Conservation (phyloP, 2,329 filamentous ascomycete species). For the Aureobasidium sp. region DNA sequence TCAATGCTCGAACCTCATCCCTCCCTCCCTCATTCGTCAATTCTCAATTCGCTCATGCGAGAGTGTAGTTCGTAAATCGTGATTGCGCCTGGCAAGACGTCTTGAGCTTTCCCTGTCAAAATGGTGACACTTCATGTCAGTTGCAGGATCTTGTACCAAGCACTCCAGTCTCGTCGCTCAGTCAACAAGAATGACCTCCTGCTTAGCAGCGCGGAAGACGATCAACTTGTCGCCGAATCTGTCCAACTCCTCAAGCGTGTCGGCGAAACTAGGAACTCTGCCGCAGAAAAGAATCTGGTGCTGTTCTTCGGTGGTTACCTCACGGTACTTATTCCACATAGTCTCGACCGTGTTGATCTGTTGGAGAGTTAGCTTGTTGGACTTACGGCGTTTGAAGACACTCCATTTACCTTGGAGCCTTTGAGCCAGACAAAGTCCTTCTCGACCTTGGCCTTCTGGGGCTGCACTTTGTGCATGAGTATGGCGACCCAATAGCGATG, state of each 20-base stretch:
- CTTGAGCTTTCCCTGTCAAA: background rate
- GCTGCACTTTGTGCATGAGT: conserved; percentile 17
- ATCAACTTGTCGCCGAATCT: conserved; percentile 25
- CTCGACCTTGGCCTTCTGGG: conserved; percentile 15
- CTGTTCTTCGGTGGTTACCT: conserved; percentile 15
- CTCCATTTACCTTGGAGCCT: conserved; percentile 19
- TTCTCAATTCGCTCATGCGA: background rate
- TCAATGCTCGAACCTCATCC: background rate
- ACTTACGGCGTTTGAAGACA: background rate
- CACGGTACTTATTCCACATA: conserved; percentile 22
- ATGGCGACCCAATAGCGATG: conserved; percentile 30
- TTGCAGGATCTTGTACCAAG: background rate
- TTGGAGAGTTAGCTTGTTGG: background rate
- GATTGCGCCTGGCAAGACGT: background rate
- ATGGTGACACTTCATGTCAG: background rate
- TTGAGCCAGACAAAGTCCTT: conserved; percentile 28
- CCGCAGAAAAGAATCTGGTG: conserved; percentile 21
- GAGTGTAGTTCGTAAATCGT: background rate
- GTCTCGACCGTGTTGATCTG: conserved; percentile 26
- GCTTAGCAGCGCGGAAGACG: conserved; percentile 20
- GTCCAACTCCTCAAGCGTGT: conserved; percentile 24
- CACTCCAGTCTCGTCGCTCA: background rate
- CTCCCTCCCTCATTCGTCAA: background rate
- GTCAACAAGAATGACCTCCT: conserved; percentile 4
- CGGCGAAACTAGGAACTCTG: conserved; percentile 18